Percentiles rank a stretch among this genome's conserved stretches.
Evolutionary conservation across 768 basidiomycete species (phyloP).

Genomic region (Trametes villosa): DNA sequence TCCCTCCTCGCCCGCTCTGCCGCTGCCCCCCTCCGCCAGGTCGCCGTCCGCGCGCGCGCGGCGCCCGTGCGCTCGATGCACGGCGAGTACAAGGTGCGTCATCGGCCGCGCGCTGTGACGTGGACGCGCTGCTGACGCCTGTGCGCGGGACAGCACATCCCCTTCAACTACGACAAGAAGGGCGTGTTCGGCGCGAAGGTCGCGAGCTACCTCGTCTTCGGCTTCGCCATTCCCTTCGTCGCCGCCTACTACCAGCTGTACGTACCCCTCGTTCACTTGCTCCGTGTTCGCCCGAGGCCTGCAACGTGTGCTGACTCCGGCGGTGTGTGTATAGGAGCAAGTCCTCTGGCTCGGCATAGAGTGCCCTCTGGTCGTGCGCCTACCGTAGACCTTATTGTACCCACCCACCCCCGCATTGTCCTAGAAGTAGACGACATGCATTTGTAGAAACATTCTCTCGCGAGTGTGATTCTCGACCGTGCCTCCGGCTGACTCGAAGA

Average conservation of each 20-base stretch:
- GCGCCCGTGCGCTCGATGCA: constrained; percentile 27
- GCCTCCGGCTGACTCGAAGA: not conserved
- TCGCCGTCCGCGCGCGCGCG: constrained; percentile 28
- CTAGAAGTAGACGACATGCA: constrained; percentile 17
- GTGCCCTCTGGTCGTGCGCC: constrained; percentile 1
- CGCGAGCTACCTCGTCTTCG: constrained; percentile 49
- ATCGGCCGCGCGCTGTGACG: not conserved
- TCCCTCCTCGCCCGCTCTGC: constrained; percentile 32
- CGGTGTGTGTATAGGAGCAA: constrained; percentile 20
- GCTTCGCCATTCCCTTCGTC: constrained; percentile 70
- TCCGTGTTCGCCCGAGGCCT: not conserved
- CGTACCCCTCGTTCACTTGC: too few relatives aligned
- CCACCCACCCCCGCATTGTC: constrained; percentile 14
- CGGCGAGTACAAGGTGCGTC: constrained; percentile 30
- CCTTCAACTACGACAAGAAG: constrained; percentile 39
- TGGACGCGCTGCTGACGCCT: constrained; percentile 3
- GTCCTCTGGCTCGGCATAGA: constrained; percentile 20
- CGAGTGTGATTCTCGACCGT: not conserved
- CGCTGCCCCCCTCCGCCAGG: constrained; percentile 32
- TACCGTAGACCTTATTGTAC: constrained; percentile 23
- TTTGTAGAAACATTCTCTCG: constrained; percentile 1
- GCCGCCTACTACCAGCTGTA: constrained; percentile 69
- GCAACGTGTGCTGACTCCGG: not conserved
- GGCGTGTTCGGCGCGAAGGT: constrained; percentile 48
- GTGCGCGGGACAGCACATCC: constrained; percentile 36